phyloP scores from a whole-genome alignment of 1,284 basidiomycete genomes.

The Volvariella volvacea region DNA sequence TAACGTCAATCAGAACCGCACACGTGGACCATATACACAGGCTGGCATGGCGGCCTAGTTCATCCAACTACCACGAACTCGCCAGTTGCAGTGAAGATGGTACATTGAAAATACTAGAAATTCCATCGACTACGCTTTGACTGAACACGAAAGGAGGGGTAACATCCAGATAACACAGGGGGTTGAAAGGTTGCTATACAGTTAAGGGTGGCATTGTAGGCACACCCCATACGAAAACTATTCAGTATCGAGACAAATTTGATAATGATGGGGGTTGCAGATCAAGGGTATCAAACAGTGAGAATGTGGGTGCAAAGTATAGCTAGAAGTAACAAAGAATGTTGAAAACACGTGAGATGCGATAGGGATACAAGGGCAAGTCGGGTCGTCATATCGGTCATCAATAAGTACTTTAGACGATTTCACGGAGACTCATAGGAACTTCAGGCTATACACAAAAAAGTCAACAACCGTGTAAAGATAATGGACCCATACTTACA shows the following conservation, averaged over 20 bases:
- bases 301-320: constrained; percentile 26
- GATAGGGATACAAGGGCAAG: constrained; percentile 75
- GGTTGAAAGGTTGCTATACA: constrained; percentile 63
- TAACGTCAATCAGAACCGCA: constrained; percentile 41
- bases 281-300: constrained; percentile 64
- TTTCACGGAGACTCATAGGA: constrained; percentile 79
- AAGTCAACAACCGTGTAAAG: constrained; percentile 2
- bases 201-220: constrained; percentile 26
- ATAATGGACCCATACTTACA: constrained; percentile 38
- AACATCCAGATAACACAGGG: constrained; percentile 19
- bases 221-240: constrained; percentile 35
- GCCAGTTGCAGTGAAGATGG: constrained; percentile 71
- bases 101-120: constrained; percentile 64
- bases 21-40: constrained; percentile 68
- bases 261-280: constrained; percentile 36
- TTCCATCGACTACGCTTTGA: constrained; percentile 43
- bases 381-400: constrained; percentile 25
- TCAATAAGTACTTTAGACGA: constrained; percentile 50
- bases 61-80: constrained; percentile 24
- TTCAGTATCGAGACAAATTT: constrained; percentile 65
- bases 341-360: constrained; percentile 29
- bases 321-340: constrained; percentile 25
- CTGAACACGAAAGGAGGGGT: constrained; percentile 1
- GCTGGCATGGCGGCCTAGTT: constrained; percentile 55
- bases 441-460: constrained; percentile 65